Conservation (phyloP, 768 basidiomycete genomes). For the Russula earlei region DNA sequence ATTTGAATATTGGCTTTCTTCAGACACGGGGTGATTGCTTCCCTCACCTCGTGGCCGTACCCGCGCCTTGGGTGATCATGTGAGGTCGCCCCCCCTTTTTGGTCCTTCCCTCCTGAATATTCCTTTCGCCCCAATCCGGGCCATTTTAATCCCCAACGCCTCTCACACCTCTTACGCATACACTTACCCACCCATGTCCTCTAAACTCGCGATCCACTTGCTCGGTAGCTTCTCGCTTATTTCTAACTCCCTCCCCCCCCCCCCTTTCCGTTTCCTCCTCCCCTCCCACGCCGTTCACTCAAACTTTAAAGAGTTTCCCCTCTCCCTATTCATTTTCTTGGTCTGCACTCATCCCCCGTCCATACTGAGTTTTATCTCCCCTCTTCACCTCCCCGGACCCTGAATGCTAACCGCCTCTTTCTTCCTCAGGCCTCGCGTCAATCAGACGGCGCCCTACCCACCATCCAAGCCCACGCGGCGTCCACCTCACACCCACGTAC, state of each 20-base stretch:
- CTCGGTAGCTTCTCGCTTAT: conserved; percentile 16
- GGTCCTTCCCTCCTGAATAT: background rate
- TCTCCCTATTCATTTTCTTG: background rate
- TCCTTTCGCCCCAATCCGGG: conserved; percentile 3
- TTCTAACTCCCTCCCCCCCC: background rate
- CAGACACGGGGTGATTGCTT: conserved; percentile 1
- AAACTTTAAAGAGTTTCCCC: background rate
- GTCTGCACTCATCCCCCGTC: background rate
- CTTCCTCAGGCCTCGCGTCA: conserved; percentile 10
- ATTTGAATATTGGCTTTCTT: background rate
- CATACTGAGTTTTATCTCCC: background rate
- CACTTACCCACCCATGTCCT: background rate
- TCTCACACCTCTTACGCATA: background rate
- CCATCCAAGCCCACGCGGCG: conserved; percentile 20
- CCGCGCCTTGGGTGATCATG: background rate
- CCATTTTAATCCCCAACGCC: background rate
- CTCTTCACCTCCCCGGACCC: background rate
- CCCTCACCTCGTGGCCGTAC: conserved; percentile 8
- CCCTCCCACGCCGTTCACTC: background rate
- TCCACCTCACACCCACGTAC: conserved; percentile 16
- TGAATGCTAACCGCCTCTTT: conserved; percentile 7
- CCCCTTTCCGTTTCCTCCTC: background rate
- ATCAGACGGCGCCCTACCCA: conserved; percentile 19
- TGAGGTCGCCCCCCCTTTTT: conserved; percentile 1
- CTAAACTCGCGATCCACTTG: conserved; percentile 5